Base-by-base conservation (phyloP, 1,284 basidiomycete genomes). In the Lentinula novae-zelandiae region DNA sequence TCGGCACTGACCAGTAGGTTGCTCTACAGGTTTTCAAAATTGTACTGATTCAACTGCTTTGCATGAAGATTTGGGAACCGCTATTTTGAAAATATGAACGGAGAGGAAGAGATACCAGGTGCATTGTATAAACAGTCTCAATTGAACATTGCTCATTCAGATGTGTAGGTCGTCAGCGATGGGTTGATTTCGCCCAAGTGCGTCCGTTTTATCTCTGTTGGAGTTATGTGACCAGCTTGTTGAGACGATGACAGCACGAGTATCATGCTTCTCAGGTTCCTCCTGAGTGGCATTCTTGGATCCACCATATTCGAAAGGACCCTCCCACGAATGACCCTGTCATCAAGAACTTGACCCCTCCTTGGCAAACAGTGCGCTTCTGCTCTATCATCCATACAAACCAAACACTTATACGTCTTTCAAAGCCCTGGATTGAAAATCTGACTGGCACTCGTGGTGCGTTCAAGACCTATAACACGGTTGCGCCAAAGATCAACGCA, bases 261-360 rank as follows among this genome's bases (percentile, higher is more conserved):
- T 89, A 83, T 75, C 92, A 96, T 71, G 92, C 92, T 9, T 85
- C 92, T 0, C 95, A 98, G 79, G 87, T 96, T 40, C 91, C 94
- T 36, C 84, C 94, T 1, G 94, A 95, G 75, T 97, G 96, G 96
- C 94, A 96, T 75, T 86, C 94, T 7, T 98, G 95, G 95, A 75
- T 97, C 34, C 80, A 82, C n/a, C 93, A 96, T 71, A 96, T 96
- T 69, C 91, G 95, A 53, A 83, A 86, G 66, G 82, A 87, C 44
- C 83, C 93, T 5, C 96, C 95, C 1, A 77, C 82, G 1, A 79
- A 89, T 65, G 96, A 97, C 70, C 72, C 80, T 0, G 76, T 93
- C 38, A 76, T 95, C 71, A 81, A 89, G 70, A 82, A 79, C 57
- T 72, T 82, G 53, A 82, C 84, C 48, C 93, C 89, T 5, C 75